Evolutionary conservation across 2,329 filamentous ascomycete genomes (phyloP).

Genomic region (Metarhizium anisopliae): DNA sequence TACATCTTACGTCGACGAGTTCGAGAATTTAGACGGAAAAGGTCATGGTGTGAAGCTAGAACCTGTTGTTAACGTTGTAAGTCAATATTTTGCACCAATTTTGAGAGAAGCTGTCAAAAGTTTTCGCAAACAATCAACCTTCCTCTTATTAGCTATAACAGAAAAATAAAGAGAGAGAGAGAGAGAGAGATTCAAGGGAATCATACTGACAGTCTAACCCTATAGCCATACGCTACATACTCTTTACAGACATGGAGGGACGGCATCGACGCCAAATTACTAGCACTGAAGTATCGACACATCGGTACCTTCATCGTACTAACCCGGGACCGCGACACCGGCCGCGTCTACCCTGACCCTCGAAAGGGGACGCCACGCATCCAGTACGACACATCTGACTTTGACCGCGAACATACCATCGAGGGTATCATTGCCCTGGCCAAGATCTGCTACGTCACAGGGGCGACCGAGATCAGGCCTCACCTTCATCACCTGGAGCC

Average conservation of each 20-base stretch:
- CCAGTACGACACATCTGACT: constrained; percentile 60
- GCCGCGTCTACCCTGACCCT: constrained; percentile 65
- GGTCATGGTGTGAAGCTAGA: constrained; percentile 83
- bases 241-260: constrained; percentile 56
- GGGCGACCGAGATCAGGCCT: constrained; percentile 71
- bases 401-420: constrained; percentile 63
- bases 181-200: not conserved
- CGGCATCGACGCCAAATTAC: constrained; percentile 64
- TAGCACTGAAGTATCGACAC: constrained; percentile 57
- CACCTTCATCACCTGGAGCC: constrained; percentile 52
- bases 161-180: no score
- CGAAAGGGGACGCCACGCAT: constrained; percentile 55
- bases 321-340: constrained; percentile 65
- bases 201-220: not conserved
- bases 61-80: constrained; percentile 58
- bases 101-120: not conserved
- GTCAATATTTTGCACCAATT: constrained; percentile 11
- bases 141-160: not conserved
- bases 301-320: constrained; percentile 67
- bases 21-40: constrained; percentile 70
- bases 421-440: constrained; percentile 63
- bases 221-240: constrained; percentile 54
- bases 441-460: constrained; percentile 69
- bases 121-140: not conserved
- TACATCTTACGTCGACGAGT: constrained; percentile 66